Base-by-base conservation (phyloP, 2,329 filamentous ascomycete species). In the Botrytis tulipae region DNA sequence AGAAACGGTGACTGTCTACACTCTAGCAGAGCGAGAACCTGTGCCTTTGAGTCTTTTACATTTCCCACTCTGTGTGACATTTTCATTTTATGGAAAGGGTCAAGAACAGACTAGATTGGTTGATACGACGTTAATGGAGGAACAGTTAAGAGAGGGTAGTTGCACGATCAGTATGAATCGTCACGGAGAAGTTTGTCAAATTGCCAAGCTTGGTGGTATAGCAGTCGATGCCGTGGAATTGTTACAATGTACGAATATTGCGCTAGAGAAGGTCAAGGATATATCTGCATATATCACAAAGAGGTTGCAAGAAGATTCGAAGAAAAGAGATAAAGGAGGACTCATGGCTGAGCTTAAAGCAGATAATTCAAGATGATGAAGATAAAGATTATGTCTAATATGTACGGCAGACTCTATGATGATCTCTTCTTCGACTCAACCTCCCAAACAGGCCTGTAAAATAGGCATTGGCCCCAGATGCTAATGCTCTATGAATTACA, bases 21-120 rank as follows among this genome's bases (percentile, higher is more conserved):
- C 91, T 2, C 83, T 92, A 4, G 90, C 92, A 20, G 95, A 99
- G 84, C 88, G 96, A 76, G 95, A 97, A 76, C 95, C 95, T 0
- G 93, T 98, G 63, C 91, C 94, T 65, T 86, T 99, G 75, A 94
- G 93, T 78, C 93, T 97, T 85, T 88, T 98, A 76, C 96, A 98
- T 83, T 92, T 93, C 78, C 96, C 96, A 1, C 91, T 98, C 72
- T 97, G 95, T 80, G 87, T 98, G 63, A 97, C 94, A 0, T 97
- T 97, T 83, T 93, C 90, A 79, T 95, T 94, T 80, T 98, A 92
- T 46, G 80, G 86, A 20, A 74, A 85, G 20, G 85, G 85, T 75
- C 89, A 91, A 51, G 93, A 90, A 8, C 91, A 92, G 77, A 86
- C 91, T 22, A 87, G 93, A 61, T 80, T 95, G 71, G 81, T 93